Evolutionary conservation across 441 rosid genomes (phyloP).

Genomic region (Biscutella laevigata): DNA sequence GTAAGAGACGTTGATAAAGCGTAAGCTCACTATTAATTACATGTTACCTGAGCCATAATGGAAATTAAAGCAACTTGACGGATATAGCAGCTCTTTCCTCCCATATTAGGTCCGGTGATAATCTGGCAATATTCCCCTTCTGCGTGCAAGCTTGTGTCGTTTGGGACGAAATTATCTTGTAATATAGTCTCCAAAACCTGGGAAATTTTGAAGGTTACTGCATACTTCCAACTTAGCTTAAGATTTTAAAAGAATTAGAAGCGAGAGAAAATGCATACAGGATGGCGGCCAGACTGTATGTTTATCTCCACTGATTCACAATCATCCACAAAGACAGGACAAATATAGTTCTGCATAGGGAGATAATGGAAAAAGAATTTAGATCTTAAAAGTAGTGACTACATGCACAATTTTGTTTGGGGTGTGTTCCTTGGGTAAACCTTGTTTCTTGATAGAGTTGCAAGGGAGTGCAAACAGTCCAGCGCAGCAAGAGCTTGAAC

Average conservation of each 20-base stretch:
- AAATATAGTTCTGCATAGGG: constrained; percentile 57
- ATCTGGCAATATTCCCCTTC: constrained; percentile 72
- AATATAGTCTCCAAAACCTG: constrained; percentile 77
- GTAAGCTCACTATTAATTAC: neutral
- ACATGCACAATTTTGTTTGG: neutral
- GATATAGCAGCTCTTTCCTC: constrained; percentile 94
- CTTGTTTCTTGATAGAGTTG: constrained; percentile 75
- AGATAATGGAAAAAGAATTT: constrained; percentile 6
- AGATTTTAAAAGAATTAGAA: constrained; percentile 1
- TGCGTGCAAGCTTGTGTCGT: constrained; percentile 62
- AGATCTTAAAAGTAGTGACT: constrained; percentile 16
- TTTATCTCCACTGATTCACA: constrained; percentile 64
- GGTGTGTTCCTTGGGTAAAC: constrained; percentile 26
- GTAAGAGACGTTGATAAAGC: neutral
- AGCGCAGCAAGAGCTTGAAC: constrained; percentile 76
- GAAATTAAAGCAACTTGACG: constrained; percentile 86
- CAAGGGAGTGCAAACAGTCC: constrained; percentile 85
- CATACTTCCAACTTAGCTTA: neutral
- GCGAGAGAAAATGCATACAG: constrained; percentile 38
- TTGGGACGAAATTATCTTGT: constrained; percentile 76
- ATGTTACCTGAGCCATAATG: constrained; percentile 87
- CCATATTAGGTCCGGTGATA: constrained; percentile 95
- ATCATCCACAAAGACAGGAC: constrained; percentile 59
- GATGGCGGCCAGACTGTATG: constrained; percentile 72
- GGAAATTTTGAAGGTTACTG: neutral